Conservation (phyloP, 345 rosid species). For the Physaria fendleri region DNA sequence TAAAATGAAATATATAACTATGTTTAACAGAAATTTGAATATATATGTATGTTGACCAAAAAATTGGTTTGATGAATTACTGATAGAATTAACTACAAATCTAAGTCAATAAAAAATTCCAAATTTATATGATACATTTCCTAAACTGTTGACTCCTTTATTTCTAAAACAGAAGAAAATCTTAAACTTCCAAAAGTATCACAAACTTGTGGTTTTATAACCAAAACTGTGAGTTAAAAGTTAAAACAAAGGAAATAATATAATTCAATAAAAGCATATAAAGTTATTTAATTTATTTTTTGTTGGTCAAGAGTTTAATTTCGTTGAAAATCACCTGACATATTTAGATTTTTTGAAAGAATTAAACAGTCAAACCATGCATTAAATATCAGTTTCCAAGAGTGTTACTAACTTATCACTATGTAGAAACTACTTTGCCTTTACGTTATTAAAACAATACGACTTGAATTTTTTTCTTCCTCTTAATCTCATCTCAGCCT, state of each 20-base stretch:
- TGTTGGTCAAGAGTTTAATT: not conserved
- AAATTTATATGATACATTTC: not conserved
- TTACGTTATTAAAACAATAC: constrained; percentile 13
- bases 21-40: not conserved
- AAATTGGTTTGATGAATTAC: not conserved
- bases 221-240: not conserved
- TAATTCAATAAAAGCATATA: not conserved
- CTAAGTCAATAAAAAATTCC: not conserved
- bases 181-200: not conserved
- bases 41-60: not conserved
- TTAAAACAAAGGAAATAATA: not conserved
- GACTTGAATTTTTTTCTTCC: not conserved
- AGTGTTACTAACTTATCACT: constrained; percentile 9
- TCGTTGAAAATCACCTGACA: constrained; percentile 13
- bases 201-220: not conserved
- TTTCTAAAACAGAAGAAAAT: not conserved
- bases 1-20: not conserved
- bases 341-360: not conserved
- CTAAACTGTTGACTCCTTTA: not conserved
- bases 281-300: not conserved
- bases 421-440: not conserved
- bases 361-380: constrained; percentile 20
- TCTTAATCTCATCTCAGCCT: constrained; percentile 9
- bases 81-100: not conserved
- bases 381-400: not conserved